Percentiles rank a stretch among this genome's conserved stretches.
Conservation (phyloP, 2,329 filamentous ascomycete species). For the Colletotrichum plurivorum region DNA sequence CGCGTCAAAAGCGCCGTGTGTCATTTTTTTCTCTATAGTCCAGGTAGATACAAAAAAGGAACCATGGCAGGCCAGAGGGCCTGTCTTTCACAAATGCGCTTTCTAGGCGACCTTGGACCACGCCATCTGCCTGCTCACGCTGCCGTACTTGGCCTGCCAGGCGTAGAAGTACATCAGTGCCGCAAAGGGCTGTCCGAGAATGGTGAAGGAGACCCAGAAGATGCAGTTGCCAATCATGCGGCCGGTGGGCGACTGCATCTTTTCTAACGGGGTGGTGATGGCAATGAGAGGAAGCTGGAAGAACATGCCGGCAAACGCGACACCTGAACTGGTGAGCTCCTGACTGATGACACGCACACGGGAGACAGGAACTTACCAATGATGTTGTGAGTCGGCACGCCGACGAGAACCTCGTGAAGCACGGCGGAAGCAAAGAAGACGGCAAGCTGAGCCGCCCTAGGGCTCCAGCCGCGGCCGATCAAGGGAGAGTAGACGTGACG, state of each 20-base stretch:
- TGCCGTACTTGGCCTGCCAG: slow-evolving; percentile 98
- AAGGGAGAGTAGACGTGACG: slow-evolving; percentile 93
- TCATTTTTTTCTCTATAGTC: slow-evolving; percentile 5
- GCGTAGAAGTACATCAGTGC: slow-evolving; percentile 97
- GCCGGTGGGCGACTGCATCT: slow-evolving; percentile 80
- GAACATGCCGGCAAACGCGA: slow-evolving; percentile 95
- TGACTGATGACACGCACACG: background rate
- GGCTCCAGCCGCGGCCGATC: slow-evolving; percentile 85
- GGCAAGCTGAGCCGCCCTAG: slow-evolving; percentile 77
- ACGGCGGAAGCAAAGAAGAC: slow-evolving; percentile 93
- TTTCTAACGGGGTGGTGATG: slow-evolving; percentile 84
- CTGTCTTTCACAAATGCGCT: background rate
- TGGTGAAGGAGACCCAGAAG: slow-evolving; percentile 97
- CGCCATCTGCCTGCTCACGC: slow-evolving; percentile 69
- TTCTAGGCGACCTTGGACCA: slow-evolving; percentile 11
- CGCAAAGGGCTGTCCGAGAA: slow-evolving; percentile 94
- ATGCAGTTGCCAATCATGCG: slow-evolving; percentile 91
- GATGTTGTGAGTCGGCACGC: slow-evolving; percentile 93
- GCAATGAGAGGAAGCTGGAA: slow-evolving; percentile 90
- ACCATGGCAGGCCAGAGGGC: background rate
- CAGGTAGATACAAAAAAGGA: slow-evolving; percentile 9
- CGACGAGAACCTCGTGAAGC: slow-evolving; percentile 92
- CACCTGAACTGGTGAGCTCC: slow-evolving; percentile 66
- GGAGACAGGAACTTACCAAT: slow-evolving; percentile 71
- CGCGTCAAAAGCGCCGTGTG: slow-evolving; percentile 1